A percentile compares a stretch with the other conserved stretches of the same genome.
Evolutionary conservation across 495 filamentous ascomycete species (phyloP).

Genomic region (Chaetomium tenue): DNA sequence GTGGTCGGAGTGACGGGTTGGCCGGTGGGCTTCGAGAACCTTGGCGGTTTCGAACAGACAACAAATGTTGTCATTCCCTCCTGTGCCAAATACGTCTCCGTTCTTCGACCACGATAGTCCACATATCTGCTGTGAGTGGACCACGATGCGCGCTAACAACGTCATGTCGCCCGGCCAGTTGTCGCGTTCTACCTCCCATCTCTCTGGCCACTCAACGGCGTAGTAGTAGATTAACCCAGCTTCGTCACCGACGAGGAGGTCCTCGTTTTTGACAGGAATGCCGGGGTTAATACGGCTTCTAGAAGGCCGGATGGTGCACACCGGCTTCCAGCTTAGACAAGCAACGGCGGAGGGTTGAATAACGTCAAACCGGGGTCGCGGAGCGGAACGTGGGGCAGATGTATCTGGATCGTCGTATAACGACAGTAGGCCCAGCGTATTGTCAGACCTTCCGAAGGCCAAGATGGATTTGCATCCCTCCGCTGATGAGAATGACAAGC

Average conservation of each 20-base stretch:
- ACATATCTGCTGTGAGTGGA: conserved; percentile 89
- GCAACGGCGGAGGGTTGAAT: conserved; percentile 68
- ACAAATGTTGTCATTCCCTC: conserved; percentile 89
- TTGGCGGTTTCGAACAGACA: conserved; percentile 72
- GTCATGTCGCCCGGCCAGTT: conserved; percentile 77
- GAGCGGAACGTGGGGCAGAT: conserved; percentile 6
- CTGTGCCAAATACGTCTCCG: conserved; percentile 75
- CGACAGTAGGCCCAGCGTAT: conserved; percentile 53
- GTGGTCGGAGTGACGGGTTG: neutral
- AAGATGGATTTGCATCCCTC: conserved; percentile 76
- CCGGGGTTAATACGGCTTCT: conserved; percentile 37
- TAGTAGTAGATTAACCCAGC: conserved; percentile 85
- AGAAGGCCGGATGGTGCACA: conserved; percentile 43
- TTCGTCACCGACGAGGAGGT: conserved; percentile 87
- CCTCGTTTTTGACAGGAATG: conserved; percentile 59
- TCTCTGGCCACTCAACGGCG: conserved; percentile 77
- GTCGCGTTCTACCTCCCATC: conserved; percentile 52
- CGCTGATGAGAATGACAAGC: conserved; percentile 81
- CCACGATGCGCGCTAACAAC: conserved; percentile 68
- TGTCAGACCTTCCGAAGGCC: conserved; percentile 77
- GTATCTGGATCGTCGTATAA: conserved; percentile 42
- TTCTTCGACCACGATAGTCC: conserved; percentile 84
- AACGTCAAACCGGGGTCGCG: conserved; percentile 65
- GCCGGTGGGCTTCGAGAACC: conserved; percentile 46
- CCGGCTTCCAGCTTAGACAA: conserved; percentile 69